A percentile compares a stretch with the other conserved stretches of the same genome.
These are phyloP conservation scores for Xylaria nigripes DNA, from an alignment of 495 filamentous ascomycete species.

Conservation along the genomic window DNA sequence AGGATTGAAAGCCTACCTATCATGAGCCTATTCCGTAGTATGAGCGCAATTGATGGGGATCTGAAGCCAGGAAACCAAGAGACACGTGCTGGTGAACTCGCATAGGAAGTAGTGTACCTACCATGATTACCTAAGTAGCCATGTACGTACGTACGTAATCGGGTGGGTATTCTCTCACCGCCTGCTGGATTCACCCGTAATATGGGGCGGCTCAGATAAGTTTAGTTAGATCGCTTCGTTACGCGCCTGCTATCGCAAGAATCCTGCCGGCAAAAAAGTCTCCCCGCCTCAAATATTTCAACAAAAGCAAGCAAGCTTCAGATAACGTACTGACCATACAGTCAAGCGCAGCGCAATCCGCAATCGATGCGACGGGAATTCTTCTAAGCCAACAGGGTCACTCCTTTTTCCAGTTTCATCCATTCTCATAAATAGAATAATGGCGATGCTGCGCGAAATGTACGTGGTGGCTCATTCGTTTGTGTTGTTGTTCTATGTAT, in stretches of 20 bases:
- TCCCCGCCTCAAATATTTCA: conserved; percentile 15
- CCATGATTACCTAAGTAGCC: no score
- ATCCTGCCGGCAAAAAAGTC: conserved; percentile 8
- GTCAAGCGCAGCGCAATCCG: background rate
- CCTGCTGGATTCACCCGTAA: background rate
- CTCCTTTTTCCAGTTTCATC: background rate
- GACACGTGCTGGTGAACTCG: conserved; percentile 67
- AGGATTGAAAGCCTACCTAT: no score
- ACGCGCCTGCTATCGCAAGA: background rate
- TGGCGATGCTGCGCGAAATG: conserved; percentile 11
- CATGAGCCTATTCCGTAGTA: background rate
- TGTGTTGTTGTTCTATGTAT: background rate
- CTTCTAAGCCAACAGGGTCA: background rate
- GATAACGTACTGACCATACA: no score
- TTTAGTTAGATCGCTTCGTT: no score
- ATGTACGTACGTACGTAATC: no score
- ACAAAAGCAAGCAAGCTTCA: background rate
- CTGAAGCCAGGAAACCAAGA: conserved; percentile 67
- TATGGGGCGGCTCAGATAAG: background rate
- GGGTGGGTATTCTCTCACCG: background rate
- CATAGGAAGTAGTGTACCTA: conserved; percentile 25
- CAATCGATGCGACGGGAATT: conserved; percentile 2
- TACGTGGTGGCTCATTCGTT: background rate
- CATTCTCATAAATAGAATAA: background rate
- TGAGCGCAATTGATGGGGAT: no score